Evolutionary conservation across 2,329 filamentous ascomycete species (phyloP).

Genomic region (Sporothrix humicola): DNA sequence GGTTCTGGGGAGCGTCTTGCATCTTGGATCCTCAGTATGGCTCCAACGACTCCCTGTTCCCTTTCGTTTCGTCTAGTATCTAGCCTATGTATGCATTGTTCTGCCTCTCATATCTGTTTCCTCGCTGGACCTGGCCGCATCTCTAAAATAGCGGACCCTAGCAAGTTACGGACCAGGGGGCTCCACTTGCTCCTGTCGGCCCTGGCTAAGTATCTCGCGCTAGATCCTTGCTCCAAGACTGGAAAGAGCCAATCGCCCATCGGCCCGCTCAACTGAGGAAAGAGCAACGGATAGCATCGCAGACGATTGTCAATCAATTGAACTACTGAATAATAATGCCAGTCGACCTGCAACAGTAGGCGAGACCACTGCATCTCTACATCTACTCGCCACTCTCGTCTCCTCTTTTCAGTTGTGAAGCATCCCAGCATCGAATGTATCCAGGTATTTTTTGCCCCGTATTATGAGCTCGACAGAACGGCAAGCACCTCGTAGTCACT

Average conservation of each 20-base stretch:
- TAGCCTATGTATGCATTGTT: slow-evolving; percentile 12
- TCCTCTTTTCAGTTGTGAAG: not conserved
- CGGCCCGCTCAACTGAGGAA: slow-evolving; percentile 15
- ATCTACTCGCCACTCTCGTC: not conserved
- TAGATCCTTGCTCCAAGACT: slow-evolving; percentile 19
- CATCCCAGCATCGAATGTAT: not conserved
- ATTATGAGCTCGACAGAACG: not conserved
- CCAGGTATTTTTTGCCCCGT: not conserved
- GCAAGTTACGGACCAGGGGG: slow-evolving; percentile 10
- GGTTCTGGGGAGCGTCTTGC: not conserved
- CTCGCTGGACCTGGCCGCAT: not conserved
- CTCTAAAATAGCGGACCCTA: slow-evolving; percentile 21
- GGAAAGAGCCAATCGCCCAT: slow-evolving; percentile 23
- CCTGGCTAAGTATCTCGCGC: slow-evolving; percentile 29
- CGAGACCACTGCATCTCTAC: not conserved
- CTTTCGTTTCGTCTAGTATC: slow-evolving; percentile 3
- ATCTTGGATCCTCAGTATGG: not conserved
- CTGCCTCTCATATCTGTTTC: slow-evolving; percentile 9
- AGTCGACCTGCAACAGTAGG: not conserved
- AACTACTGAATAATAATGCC: not conserved
- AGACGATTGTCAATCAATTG: not conserved
- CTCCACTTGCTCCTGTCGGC: slow-evolving; percentile 23
- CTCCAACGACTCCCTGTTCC: not conserved
- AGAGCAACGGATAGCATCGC: not conserved
- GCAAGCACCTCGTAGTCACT: slow-evolving; percentile 2